Evolutionary conservation across 164 flowering plant species (phyloP).

Genomic region (Hamamelis virginiana): DNA sequence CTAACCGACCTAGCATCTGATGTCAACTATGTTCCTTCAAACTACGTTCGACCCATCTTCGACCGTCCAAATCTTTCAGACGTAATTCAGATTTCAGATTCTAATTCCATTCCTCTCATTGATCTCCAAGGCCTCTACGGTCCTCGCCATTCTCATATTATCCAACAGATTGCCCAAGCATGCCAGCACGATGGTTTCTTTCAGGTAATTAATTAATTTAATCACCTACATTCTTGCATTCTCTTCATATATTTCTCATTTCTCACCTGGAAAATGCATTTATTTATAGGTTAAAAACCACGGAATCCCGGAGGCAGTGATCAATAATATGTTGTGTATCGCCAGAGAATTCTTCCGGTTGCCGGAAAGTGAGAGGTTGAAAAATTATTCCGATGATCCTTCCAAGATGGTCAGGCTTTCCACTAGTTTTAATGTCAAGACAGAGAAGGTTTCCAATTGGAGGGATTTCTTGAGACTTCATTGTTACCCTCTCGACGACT

Average conservation of each 20-base stretch:
- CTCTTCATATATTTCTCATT: too few species aligned
- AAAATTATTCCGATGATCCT: constrained; percentile 56
- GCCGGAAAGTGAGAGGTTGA: constrained; percentile 60
- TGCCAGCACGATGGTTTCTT: constrained; percentile 52
- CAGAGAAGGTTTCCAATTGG: too few species aligned
- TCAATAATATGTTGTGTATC: constrained; percentile 33
- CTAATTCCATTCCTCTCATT: constrained; percentile 41
- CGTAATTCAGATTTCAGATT: constrained; percentile 15
- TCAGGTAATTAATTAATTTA: too few species aligned
- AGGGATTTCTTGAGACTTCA: too few species aligned
- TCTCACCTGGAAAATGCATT: too few species aligned
- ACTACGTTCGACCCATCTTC: constrained; percentile 37
- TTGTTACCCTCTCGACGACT: constrained; percentile 62
- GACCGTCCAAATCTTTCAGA: constrained; percentile 45
- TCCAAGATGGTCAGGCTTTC: constrained; percentile 47
- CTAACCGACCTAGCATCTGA: constrained; percentile 29
- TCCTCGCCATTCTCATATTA: constrained; percentile 21
- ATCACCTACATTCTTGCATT: too few species aligned
- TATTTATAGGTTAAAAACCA: constrained; percentile 74
- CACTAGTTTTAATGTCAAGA: too few species aligned
- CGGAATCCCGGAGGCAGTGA: constrained; percentile 38
- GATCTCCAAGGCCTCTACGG: constrained; percentile 37
- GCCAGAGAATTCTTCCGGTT: constrained; percentile 50
- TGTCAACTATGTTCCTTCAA: too few species aligned
- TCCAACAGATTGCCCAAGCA: constrained; percentile 38